phyloP scores from a whole-genome alignment of 2,329 filamentous ascomycete species.

The Aspergillus neoniger region DNA sequence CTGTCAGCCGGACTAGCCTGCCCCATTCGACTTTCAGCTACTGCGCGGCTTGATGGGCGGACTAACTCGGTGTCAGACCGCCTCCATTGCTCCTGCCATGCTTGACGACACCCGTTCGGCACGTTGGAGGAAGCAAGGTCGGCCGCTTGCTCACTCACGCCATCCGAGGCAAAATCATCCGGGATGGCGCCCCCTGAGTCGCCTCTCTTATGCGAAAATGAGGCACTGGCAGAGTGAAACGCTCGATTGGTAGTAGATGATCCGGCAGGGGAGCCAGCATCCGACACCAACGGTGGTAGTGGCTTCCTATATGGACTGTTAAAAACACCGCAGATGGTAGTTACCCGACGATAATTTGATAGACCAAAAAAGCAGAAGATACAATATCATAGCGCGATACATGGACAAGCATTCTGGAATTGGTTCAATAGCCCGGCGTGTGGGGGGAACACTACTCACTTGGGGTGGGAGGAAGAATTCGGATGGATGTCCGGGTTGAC shows the following conservation, averaged over 20 bases:
- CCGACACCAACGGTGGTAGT: conserved; percentile 13
- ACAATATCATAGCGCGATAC: background rate
- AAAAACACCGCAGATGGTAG: conserved; percentile 8
- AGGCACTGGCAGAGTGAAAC: conserved; percentile 20
- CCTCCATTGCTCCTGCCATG: conserved; percentile 9
- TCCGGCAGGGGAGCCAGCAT: conserved; percentile 16
- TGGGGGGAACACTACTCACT: conserved; percentile 13
- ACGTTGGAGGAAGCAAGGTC: conserved; percentile 12
- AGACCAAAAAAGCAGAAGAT: background rate
- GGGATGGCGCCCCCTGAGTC: conserved; percentile 17
- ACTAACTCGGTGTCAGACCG: conserved; percentile 13
- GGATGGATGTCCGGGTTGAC: background rate
- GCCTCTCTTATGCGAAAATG: conserved; percentile 17
- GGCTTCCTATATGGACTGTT: conserved; percentile 14
- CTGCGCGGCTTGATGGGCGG: conserved; percentile 13
- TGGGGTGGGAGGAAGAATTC: conserved; percentile 9
- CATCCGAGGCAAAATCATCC: conserved; percentile 17
- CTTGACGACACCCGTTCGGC: conserved; percentile 11
- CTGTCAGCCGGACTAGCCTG: conserved; percentile 13
- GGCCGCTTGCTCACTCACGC: conserved; percentile 14
- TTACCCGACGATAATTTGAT: background rate
- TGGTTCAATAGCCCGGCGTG: too few relatives aligned
- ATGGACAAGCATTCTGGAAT: too few relatives aligned
- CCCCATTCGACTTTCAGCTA: conserved; percentile 13
- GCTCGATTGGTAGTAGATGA: conserved; percentile 22